phyloP scores from a whole-genome alignment of 441 rosid genomes.

The Euphorbia schlechtendalii region DNA sequence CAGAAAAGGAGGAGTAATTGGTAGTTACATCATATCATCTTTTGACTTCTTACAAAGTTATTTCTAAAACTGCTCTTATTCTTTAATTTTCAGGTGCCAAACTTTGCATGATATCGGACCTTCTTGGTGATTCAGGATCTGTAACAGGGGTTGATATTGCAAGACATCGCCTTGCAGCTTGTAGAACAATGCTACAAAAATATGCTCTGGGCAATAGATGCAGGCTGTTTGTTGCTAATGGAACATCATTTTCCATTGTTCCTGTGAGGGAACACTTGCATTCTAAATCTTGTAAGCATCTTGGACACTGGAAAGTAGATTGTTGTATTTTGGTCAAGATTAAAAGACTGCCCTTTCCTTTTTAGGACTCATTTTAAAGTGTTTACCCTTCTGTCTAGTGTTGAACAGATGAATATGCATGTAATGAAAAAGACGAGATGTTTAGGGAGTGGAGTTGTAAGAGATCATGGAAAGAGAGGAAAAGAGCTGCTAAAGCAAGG shows the following conservation, averaged over 20 bases:
- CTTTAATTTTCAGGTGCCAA: slow-evolving; percentile 63
- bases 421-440: slow-evolving; percentile 32
- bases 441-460: slow-evolving; percentile 67
- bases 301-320: slow-evolving; percentile 11
- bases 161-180: slow-evolving; percentile 79
- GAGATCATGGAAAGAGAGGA: slow-evolving; percentile 88
- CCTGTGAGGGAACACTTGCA: slow-evolving; percentile 33
- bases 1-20: too few species aligned
- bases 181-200: slow-evolving; percentile 78
- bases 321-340: slow-evolving; percentile 7
- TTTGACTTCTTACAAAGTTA: not conserved
- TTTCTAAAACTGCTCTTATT: not conserved
- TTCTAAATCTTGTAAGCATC: slow-evolving; percentile 37
- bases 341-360: slow-evolving; percentile 4
- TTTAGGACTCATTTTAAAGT: slow-evolving; percentile 19
- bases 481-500: slow-evolving; percentile 45
- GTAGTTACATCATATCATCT: not conserved
- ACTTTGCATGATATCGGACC: slow-evolving; percentile 76
- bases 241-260: slow-evolving; percentile 56
- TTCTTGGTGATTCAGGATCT: slow-evolving; percentile 64
- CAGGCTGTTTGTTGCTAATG: slow-evolving; percentile 81
- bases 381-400: slow-evolving; percentile 34
- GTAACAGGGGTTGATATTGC: slow-evolving; percentile 89
- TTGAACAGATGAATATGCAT: slow-evolving; percentile 44
- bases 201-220: slow-evolving; percentile 61